phyloP scores from a whole-genome alignment of 1,139 yeast species.

The Petasospora fabianii region DNA sequence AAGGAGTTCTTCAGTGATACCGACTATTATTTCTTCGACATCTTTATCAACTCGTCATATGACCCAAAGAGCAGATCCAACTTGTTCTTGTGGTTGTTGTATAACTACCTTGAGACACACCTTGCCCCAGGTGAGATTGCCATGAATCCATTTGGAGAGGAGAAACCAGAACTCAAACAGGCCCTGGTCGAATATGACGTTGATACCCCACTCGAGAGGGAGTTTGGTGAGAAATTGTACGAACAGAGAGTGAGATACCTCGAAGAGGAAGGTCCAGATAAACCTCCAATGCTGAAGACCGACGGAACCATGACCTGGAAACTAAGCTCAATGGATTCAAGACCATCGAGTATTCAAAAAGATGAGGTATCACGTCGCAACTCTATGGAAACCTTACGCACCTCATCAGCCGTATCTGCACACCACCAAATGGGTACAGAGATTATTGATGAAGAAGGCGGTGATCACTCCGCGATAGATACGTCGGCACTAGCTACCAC shows the following conservation, averaged over 20 bases:
- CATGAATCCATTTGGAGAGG: constrained; percentile 62
- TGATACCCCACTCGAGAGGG: constrained; percentile 69
- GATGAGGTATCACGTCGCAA: neutral
- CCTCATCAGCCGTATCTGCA: too few species aligned
- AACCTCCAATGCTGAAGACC: constrained; percentile 4
- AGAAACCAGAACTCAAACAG: constrained; percentile 42
- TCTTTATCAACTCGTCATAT: constrained; percentile 51
- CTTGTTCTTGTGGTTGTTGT: constrained; percentile 79
- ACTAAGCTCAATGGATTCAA: constrained; percentile 1
- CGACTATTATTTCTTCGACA: constrained; percentile 47
- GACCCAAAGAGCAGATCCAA: constrained; percentile 63
- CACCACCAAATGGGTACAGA: too few species aligned
- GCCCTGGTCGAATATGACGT: constrained; percentile 50
- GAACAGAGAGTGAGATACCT: constrained; percentile 57
- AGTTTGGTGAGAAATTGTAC: constrained; percentile 69
- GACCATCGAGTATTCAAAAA: neutral
- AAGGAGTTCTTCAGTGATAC: constrained; percentile 33
- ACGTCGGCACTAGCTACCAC: neutral
- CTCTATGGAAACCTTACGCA: neutral
- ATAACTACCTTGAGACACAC: constrained; percentile 74
- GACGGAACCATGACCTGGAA: constrained; percentile 11
- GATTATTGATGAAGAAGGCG: neutral
- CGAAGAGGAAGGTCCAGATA: constrained; percentile 13
- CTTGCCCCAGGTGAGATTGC: constrained; percentile 49
- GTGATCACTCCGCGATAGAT: neutral